Conservation (phyloP, 306 rosid species). For the Acacia crassicarpa region DNA sequence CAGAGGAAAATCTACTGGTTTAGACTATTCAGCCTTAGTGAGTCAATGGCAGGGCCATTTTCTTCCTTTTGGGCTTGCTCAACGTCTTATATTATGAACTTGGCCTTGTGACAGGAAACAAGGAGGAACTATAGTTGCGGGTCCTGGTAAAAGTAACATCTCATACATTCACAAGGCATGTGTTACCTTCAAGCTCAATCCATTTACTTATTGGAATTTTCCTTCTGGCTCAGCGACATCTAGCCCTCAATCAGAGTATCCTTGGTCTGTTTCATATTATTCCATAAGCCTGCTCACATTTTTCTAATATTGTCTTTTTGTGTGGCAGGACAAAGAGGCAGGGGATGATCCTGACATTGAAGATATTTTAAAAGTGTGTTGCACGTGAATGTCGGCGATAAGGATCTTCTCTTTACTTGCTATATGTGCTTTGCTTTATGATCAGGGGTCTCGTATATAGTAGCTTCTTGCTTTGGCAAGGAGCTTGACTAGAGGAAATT, state of each 20-base stretch:
- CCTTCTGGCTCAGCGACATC: not conserved
- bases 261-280: not conserved
- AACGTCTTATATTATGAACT: not conserved
- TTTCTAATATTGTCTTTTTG: not conserved
- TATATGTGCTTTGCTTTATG: not conserved
- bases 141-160: conserved; percentile 83
- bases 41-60: not conserved
- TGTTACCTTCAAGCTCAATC: not conserved
- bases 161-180: conserved; percentile 77
- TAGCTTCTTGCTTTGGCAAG: conserved; percentile 27
- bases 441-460: conserved; percentile 9
- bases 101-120: conserved; percentile 67
- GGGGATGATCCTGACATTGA: conserved; percentile 91
- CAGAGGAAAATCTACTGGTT: conserved; percentile 1
- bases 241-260: not conserved
- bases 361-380: conserved; percentile 73
- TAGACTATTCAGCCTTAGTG: not conserved
- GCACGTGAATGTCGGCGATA: conserved; percentile 44
- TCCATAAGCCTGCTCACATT: not conserved
- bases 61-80: conserved; percentile 10
- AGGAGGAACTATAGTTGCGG: conserved; percentile 94
- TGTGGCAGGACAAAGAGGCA: conserved; percentile 83
- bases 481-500: conserved; percentile 8
- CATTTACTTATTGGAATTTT: conserved; percentile 8
- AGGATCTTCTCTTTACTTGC: not conserved